These are phyloP conservation scores for Aspergillus sp. DNA, from an alignment of 2,329 filamentous ascomycete species.

Conservation along the genomic window DNA sequence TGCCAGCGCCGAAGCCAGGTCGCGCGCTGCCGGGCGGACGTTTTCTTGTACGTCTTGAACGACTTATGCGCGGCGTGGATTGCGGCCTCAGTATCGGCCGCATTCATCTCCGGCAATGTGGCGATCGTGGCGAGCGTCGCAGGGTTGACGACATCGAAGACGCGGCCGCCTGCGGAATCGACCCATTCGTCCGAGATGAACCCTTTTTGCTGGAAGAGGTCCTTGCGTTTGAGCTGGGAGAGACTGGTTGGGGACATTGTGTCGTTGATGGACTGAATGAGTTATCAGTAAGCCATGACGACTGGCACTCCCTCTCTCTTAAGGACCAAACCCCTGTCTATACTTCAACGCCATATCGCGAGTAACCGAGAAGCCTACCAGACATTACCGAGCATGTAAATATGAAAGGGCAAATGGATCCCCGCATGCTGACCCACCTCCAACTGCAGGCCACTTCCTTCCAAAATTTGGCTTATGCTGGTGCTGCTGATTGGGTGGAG, in stretches of 20 bases:
- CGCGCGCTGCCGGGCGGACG: slow-evolving; percentile 4
- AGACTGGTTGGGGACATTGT: not conserved
- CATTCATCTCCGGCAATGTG: slow-evolving; percentile 8
- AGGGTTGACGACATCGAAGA: slow-evolving; percentile 10
- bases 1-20: slow-evolving; percentile 53
- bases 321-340: too few relatives aligned
- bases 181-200: slow-evolving; percentile 20
- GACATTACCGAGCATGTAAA: too few relatives aligned
- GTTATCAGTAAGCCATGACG: too few relatives aligned
- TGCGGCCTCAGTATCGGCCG: slow-evolving; percentile 4
- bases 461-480: too few relatives aligned
- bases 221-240: slow-evolving; percentile 19
- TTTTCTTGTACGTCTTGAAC: slow-evolving; percentile 5
- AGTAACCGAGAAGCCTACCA: too few relatives aligned
- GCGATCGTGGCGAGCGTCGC: slow-evolving; percentile 8
- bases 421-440: too few relatives aligned
- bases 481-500: too few relatives aligned
- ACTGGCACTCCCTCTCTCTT: too few relatives aligned
- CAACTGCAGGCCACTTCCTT: too few relatives aligned
- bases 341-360: too few relatives aligned
- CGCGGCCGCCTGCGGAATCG: slow-evolving; percentile 2
- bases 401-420: too few relatives aligned
- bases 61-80: slow-evolving; percentile 4
- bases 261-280: too few relatives aligned
- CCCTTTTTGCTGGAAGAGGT: slow-evolving; percentile 25